Evolutionary conservation across 2,329 filamentous ascomycete genomes (phyloP), one percentile per base, ranked within the genome.

Genomic region (Talaromyces sp.): DNA sequence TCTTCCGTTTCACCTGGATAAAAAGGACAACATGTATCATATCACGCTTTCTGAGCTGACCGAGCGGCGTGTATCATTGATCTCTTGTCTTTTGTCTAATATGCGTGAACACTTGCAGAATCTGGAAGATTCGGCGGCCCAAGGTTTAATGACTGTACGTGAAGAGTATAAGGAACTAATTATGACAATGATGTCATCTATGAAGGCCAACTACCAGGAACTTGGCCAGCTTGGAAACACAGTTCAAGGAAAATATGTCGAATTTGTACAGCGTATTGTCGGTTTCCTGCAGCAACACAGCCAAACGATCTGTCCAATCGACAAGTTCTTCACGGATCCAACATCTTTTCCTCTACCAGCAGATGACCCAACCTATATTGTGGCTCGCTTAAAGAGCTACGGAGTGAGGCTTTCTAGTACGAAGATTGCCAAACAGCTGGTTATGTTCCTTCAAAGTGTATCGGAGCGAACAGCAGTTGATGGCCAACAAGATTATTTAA

Each of bases 191-290:
- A 87, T 87, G 85, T 72, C 72, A 8, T 75, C 81, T 1, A 87
- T 88, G 84, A 85, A 83, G 67, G 73, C 72, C 41, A 86, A 86
- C 61, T 87, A 86, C 61, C 77, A 81, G 60, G 82, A 85, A 61
- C 73, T 85, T 6, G 76, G 77, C 3, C 72, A 67, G 48, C 68
- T 68, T 9, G 64, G 65, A 41, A 65, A 68, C 27, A 63, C 68
- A 51, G 68, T 66, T 3, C 79, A 79, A 54, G 81, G 84, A 11
- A 75, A 78, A 2, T 88, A 88, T 66, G 82, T 87, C 7, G 76
- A 80, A 10, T 87, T 88, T 66, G 84, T 87, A 5, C 85, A 88
- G 61, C 73, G 77, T 17, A 75, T 87, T 2, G 79, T 88, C 2
- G 79, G 81, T 21, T 82, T 82, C 62, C 70, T 88, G 53, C 85